Conservation (phyloP, 2,329 filamentous ascomycete species). For the Cladosporium sphaerospermum region DNA sequence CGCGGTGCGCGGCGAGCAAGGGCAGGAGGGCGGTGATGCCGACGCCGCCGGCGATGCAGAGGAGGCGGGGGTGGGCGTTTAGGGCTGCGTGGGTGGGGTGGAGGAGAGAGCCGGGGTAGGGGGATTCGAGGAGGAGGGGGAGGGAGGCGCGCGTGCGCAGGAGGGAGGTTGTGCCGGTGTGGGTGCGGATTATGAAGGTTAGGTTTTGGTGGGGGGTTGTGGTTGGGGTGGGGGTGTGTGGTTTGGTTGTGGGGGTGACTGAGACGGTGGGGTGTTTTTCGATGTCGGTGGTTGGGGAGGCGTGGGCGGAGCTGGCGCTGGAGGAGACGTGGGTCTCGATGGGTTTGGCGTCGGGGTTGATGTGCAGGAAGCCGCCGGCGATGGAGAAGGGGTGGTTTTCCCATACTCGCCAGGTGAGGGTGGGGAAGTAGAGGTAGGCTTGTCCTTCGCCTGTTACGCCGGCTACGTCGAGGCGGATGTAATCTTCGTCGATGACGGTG, state of each 20-base stretch:
- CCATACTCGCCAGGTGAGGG: conserved; percentile 37
- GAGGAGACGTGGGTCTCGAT: not conserved
- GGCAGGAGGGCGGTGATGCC: conserved; percentile 43
- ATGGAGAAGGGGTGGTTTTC: conserved; percentile 53
- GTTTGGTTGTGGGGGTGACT: not conserved
- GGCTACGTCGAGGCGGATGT: conserved; percentile 39
- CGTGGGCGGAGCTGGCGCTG: conserved; percentile 1
- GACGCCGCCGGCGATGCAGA: conserved; percentile 44
- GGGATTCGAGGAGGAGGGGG: conserved; percentile 35
- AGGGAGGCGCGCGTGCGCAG: conserved; percentile 23
- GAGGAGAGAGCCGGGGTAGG: conserved; percentile 28
- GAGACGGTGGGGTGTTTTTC: not conserved
- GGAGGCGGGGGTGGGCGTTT: conserved; percentile 24
- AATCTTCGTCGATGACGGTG: conserved; percentile 26
- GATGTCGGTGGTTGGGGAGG: not conserved
- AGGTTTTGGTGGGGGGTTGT: conserved; percentile 21
- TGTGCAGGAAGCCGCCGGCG: conserved; percentile 22
- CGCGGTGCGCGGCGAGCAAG: conserved; percentile 26
- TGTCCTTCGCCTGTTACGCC: conserved; percentile 36
- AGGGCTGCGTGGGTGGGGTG: conserved; percentile 17
- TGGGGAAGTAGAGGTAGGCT: conserved; percentile 47
- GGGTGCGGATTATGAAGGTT: conserved; percentile 35
- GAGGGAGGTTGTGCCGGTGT: conserved; percentile 31
- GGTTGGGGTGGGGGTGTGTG: not conserved
- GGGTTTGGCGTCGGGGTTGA: conserved; percentile 12